Base-by-base conservation (phyloP, 1,284 basidiomycete genomes). In the Cutaneotrichosporon sp. region DNA sequence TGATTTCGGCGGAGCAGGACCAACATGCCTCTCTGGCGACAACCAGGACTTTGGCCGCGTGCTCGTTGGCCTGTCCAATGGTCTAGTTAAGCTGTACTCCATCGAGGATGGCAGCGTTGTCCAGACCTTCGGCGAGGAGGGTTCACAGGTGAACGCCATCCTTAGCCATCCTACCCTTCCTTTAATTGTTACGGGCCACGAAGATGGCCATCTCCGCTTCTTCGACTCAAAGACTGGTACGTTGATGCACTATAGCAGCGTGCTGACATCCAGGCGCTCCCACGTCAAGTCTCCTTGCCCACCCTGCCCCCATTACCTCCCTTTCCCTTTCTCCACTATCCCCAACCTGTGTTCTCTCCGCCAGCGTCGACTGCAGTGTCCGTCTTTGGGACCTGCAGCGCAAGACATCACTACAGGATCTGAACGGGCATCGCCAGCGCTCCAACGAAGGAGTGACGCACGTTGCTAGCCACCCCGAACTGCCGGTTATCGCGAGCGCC, bases 111-210 rank as follows among this genome's bases (percentile, higher is more conserved):
- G 91, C 4, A 86, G 85, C 69, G 88, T 92, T 71, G 70, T 90
- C 35, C 79, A 80, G 52, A 79, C 80, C 60, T 75, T 94, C 50
- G 67, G 68, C 27, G 59, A 64, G 46, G 52, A 55, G 10, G 81
- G 80, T 11, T 85, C 87, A 1, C 92, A 94, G 75, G 85, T 92
- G 61, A 97, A 97, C 75, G 82, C 84, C 55, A 84, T 97, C 46
- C 82, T 86, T 33, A 91, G 90, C 39, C 91, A 97, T 76, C 91
- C 92, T 11, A 93, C 89, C 1, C 84, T 92, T 79, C 83, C 89
- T 1, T 76, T 93, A 24, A 81, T 97, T 43, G 83, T 94, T 31
- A 88, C 89, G 14, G 94, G 85, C 0, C 89, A 96, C 70, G 93
- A 97, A 75, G 92, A 97, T 77, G 91, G 90, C 62, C 86, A 85